Percentiles rank a stretch among this genome's conserved stretches.
phyloP scores from a whole-genome alignment of 768 basidiomycete species.

The Kwoniella heveanensis region DNA sequence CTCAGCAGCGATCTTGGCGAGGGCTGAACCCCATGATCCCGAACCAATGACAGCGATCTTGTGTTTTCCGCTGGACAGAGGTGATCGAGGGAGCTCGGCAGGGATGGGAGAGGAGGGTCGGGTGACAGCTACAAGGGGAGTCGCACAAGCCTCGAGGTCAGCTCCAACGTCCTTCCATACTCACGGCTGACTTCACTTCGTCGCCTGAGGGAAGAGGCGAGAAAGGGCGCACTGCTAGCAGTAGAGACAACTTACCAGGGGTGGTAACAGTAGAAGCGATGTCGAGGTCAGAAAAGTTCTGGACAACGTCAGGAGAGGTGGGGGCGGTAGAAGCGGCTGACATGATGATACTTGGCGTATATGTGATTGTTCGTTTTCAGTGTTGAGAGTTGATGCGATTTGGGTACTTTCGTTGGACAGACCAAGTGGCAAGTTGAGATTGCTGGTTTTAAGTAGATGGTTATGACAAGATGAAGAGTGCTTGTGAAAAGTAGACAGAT shows the following conservation, averaged over 20 bases:
- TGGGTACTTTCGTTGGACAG: too few species aligned
- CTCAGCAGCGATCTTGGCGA: conserved; percentile 57
- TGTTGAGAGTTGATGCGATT: not conserved
- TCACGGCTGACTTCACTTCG: too few species aligned
- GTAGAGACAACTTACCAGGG: conserved; percentile 36
- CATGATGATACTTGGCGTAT: conserved; percentile 31
- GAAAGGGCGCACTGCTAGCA: not conserved
- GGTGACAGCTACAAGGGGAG: conserved; percentile 41
- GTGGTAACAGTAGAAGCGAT: conserved; percentile 49
- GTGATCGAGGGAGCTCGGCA: conserved; percentile 46
- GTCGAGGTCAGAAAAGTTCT: conserved; percentile 34
- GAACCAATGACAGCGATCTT: conserved; percentile 56
- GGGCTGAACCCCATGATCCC: conserved; percentile 57
- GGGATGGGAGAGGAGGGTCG: conserved; percentile 53
- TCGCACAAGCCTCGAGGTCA: not conserved
- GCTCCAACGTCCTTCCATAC: too few species aligned
- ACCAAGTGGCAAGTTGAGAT: not conserved
- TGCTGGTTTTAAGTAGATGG: not conserved
- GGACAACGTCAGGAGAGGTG: conserved; percentile 27
- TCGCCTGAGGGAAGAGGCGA: too few species aligned
- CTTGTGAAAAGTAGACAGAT: too few species aligned
- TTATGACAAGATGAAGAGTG: not conserved
- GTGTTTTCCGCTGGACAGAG: conserved; percentile 51
- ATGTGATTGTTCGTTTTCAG: not conserved
- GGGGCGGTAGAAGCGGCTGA: conserved; percentile 27